Evolutionary conservation across 805 yeast species (phyloP).

Genomic region (Zygosaccharomyces bailii): DNA sequence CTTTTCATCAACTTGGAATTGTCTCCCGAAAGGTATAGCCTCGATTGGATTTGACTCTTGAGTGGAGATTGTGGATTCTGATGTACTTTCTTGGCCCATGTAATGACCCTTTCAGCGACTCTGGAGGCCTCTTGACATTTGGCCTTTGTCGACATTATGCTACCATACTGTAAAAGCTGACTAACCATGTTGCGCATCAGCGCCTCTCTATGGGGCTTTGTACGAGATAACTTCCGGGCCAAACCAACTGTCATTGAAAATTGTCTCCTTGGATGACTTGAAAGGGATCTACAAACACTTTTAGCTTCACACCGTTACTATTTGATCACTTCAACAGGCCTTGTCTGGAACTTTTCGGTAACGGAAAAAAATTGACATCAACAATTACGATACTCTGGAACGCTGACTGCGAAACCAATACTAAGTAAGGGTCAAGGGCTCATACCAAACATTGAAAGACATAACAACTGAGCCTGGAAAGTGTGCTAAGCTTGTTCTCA

Average conservation of each 20-base stretch:
- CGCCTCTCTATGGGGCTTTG: slow-evolving; percentile 51
- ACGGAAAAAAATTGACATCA: neutral
- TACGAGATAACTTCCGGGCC: slow-evolving; percentile 37
- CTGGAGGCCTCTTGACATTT: slow-evolving; percentile 70
- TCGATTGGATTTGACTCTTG: slow-evolving; percentile 38
- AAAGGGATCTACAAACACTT: neutral
- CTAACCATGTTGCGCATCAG: slow-evolving; percentile 63
- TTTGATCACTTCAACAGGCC: no score
- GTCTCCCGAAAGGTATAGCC: slow-evolving; percentile 45
- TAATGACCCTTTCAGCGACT: slow-evolving; percentile 59
- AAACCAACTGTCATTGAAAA: slow-evolving; percentile 31
- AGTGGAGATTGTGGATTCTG: slow-evolving; percentile 11
- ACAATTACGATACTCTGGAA: neutral
- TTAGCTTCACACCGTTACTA: no score
- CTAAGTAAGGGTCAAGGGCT: no score
- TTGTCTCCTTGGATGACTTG: neutral
- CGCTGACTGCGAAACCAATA: neutral
- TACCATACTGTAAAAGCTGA: slow-evolving; percentile 65
- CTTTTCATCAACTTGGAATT: slow-evolving; percentile 54
- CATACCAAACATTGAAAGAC: no score
- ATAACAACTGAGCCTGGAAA: neutral
- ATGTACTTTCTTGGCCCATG: slow-evolving; percentile 47
- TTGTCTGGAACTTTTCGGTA: neutral
- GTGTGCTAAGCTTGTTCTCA: no score
- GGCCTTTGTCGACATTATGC: slow-evolving; percentile 68